Evolutionary conservation across 495 filamentous ascomycete genomes (phyloP).

Genomic region (Tuber calosporum): DNA sequence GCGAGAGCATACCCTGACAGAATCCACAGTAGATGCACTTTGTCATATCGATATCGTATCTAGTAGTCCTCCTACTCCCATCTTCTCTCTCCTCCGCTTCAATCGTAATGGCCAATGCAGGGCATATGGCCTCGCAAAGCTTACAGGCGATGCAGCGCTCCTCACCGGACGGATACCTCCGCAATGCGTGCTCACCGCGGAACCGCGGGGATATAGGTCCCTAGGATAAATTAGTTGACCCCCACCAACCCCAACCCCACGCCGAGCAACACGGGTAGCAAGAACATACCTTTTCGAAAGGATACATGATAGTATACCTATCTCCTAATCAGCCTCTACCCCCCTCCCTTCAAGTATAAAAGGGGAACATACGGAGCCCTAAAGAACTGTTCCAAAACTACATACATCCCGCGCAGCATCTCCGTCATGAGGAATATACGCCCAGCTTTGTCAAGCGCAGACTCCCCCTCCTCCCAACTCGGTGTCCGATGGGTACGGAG

Average conservation of each 20-base stretch:
- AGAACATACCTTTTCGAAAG: conserved; percentile 75
- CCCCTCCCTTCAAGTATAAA: conserved; percentile 1
- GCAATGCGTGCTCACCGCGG: conserved; percentile 91
- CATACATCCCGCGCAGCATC: conserved; percentile 96
- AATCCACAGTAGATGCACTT: conserved; percentile 99
- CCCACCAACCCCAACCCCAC: conserved; percentile 5
- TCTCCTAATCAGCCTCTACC: conserved; percentile 1
- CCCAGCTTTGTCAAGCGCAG: conserved; percentile 68
- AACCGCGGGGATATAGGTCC: conserved; percentile 96
- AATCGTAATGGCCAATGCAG: conserved; percentile 93
- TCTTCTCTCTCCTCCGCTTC: conserved; percentile 97
- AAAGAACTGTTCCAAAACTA: conserved; percentile 96
- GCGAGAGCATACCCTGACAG: conserved; percentile 58
- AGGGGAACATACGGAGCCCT: conserved; percentile 72
- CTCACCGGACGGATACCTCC: conserved; percentile 92
- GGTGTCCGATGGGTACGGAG: conserved; percentile 24
- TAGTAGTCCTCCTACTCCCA: conserved; percentile 84
- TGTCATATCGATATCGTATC: conserved; percentile 99
- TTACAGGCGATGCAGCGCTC: conserved; percentile 99
- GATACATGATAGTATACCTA: conserved; percentile 97
- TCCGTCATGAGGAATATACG: conserved; percentile 92
- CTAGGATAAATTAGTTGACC: conserved; percentile 40
- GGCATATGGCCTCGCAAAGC: conserved; percentile 92
- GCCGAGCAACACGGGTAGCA: not conserved
- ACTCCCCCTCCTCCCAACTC: conserved; percentile 63